phyloP scores from a whole-genome alignment of 2,329 filamentous ascomycete genomes.

The Trichophyton mentagrophytes region DNA sequence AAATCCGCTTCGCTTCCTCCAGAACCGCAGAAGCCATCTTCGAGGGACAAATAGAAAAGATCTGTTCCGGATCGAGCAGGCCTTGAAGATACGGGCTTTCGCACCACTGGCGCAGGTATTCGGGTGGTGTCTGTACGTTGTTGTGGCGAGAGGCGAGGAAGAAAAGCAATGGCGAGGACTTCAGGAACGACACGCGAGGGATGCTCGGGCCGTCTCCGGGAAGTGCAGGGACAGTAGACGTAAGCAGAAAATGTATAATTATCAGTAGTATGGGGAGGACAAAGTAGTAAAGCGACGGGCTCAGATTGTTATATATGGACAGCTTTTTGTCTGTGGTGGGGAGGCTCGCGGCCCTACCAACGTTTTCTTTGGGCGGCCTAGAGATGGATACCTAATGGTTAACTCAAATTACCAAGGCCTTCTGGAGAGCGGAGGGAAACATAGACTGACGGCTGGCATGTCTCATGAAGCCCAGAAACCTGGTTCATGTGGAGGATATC shows the following conservation, averaged over 20 bases:
- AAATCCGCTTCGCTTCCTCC: conserved; percentile 65
- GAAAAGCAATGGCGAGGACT: neutral
- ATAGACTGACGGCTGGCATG: neutral
- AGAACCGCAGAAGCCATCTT: conserved; percentile 26
- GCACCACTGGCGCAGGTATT: conserved; percentile 5
- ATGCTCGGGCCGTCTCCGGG: neutral
- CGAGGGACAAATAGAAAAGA: neutral
- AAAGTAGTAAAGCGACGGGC: neutral
- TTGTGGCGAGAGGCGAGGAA: neutral
- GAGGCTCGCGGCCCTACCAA: neutral
- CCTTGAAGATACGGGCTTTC: conserved; percentile 1
- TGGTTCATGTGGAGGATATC: neutral
- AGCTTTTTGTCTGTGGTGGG: neutral
- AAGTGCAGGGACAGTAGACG: neutral
- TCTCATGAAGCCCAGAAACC: neutral
- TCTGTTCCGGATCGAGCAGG: conserved; percentile 1
- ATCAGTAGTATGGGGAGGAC: neutral
- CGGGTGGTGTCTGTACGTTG: neutral
- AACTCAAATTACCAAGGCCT: neutral
- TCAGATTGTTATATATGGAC: neutral
- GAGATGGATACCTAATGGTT: neutral
- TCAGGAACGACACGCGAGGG: neutral
- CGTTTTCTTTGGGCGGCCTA: neutral
- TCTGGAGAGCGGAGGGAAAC: neutral
- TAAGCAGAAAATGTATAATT: neutral